Base-by-base conservation (phyloP, 1,284 basidiomycete genomes). In the Coriolopsis trogii region DNA sequence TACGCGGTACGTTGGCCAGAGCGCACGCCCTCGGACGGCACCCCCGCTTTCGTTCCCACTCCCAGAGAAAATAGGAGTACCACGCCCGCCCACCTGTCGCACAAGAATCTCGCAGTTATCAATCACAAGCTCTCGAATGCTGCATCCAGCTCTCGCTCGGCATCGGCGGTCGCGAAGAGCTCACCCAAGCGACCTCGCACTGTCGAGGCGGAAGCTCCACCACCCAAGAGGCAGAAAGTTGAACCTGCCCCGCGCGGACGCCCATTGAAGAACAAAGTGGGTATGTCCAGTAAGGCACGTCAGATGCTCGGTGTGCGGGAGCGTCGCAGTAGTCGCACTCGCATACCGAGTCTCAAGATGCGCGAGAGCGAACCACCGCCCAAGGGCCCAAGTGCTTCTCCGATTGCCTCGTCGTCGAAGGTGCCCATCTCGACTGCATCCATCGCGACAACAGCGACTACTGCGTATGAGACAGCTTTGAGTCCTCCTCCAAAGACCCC, bases 1-100 rank as follows among this genome's bases (percentile, higher is more conserved):
- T 91, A 90, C 68, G 75, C 73, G 4, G 73, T 77, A 42, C 68
- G 77, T 3, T 91, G 89, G 89, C 88, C 88, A 16, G 74, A 76
- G 41, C 85, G 88, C 46, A 62, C 80, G 23, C 71, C 79, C 25
- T 69, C 72, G 15, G 78, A 80, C 53, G 82, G 81, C 2, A 65
- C 58, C 4, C 51, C 74, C 8, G 65, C 67, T 15, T 72, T 69
- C 52, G 56, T 77, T 8, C 75, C 77, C 10, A 80, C 80, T 6
- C 82, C 82, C 37, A 75, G 78, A 33, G 79, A 82, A 46, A 53
- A 56, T 23, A 46, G 58, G 30, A 60, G 55, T 36, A 73, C 71
- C 24, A 76, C 76, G 6, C 81, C 83, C 23, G 65, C 70, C 2
- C 71, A 78, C 46, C 75, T 77, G 13, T 78, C 76, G 13, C 75